A percentile compares a stretch with the other conserved stretches of the same genome.
Conservation (phyloP, 2,329 filamentous ascomycete species). For the Aspergillus sergii region DNA sequence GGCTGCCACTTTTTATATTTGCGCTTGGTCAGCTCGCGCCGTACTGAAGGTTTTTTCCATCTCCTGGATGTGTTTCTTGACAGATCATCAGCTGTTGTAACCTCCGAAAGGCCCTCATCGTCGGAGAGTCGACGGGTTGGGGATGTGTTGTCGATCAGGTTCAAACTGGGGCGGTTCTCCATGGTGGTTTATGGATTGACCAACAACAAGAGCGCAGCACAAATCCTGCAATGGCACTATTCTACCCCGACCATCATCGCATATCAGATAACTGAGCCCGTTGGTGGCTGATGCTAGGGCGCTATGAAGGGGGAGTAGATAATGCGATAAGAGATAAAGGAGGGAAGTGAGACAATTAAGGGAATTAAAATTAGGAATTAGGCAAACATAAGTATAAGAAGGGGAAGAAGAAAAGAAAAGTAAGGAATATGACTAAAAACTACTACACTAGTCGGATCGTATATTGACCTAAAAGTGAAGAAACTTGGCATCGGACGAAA, state of each 20-base stretch:
- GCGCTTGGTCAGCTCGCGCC: slow-evolving; percentile 41
- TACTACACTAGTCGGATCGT: not conserved
- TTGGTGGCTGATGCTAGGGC: not conserved
- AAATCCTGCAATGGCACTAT: not conserved
- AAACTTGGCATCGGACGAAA: slow-evolving; percentile 8
- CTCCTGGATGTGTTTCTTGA: slow-evolving; percentile 22
- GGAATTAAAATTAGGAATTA: not conserved
- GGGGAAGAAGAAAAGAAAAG: not conserved
- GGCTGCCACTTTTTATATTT: slow-evolving; percentile 57
- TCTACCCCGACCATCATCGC: not conserved
- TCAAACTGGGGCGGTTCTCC: slow-evolving; percentile 32
- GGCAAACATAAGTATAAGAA: not conserved
- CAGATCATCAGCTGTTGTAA: slow-evolving; percentile 9
- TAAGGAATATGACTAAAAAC: not conserved
- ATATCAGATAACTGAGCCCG: not conserved
- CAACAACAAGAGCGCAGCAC: not conserved
- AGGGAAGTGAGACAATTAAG: not conserved
- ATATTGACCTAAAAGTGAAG: not conserved
- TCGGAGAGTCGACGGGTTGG: slow-evolving; percentile 27
- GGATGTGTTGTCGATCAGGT: slow-evolving; percentile 45
- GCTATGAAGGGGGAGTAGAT: slow-evolving; percentile 1
- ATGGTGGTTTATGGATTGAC: slow-evolving; percentile 19
- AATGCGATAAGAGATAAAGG: slow-evolving; percentile 1
- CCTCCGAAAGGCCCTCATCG: slow-evolving; percentile 23
- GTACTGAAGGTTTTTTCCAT: slow-evolving; percentile 35